Evolutionary conservation across 1,284 basidiomycete genomes (phyloP).

Genomic region (Ceratobasidium sp.): DNA sequence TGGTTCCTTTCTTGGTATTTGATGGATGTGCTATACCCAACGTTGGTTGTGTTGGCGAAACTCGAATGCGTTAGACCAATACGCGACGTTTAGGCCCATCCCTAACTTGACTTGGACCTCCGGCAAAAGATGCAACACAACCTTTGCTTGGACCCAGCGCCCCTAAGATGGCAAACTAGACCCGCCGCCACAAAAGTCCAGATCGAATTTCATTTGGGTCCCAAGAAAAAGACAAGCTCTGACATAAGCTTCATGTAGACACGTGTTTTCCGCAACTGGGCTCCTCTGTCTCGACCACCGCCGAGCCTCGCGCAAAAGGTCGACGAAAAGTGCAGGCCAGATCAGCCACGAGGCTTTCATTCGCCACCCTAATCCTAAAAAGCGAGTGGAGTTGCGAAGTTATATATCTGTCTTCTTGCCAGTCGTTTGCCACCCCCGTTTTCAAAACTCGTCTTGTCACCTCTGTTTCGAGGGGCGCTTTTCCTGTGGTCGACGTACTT

Average conservation of each 20-base stretch:
- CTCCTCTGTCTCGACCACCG: constrained; percentile 38
- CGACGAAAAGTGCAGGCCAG: constrained; percentile 27
- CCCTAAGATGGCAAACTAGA: no score
- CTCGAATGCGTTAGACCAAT: no score
- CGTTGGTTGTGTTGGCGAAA: background rate
- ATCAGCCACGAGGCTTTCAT: background rate
- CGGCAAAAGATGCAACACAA: no score
- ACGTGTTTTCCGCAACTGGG: constrained; percentile 40
- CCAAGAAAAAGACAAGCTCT: background rate
- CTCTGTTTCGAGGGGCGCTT: no score
- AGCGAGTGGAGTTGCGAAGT: background rate
- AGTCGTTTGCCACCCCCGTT: constrained; percentile 1
- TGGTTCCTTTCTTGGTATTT: constrained; percentile 12
- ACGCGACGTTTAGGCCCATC: no score
- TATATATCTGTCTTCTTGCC: no score
- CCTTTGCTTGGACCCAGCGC: no score
- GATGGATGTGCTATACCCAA: constrained; percentile 21
- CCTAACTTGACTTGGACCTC: no score
- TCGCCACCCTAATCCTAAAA: constrained; percentile 5
- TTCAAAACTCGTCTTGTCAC: no score
- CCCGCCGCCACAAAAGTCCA: background rate
- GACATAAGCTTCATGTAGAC: constrained; percentile 28
- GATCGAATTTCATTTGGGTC: background rate
- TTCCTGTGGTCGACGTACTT: background rate
- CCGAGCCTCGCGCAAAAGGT: constrained; percentile 29